These are phyloP conservation scores for Silene uniflora DNA, from an alignment of 148 eudicot species.

Conservation along the genomic window DNA sequence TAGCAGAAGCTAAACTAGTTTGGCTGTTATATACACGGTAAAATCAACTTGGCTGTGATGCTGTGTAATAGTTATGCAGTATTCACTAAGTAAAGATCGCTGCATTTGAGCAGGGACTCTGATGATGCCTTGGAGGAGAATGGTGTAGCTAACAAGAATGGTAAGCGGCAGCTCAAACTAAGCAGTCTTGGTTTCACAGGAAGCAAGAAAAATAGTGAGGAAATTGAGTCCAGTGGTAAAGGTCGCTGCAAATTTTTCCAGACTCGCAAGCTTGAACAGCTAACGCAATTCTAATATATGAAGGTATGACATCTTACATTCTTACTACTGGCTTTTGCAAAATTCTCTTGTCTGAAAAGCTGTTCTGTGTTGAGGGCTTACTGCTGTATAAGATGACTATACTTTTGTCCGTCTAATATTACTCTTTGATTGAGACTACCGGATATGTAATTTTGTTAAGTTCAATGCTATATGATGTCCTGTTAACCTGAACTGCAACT, in stretches of 20 bases:
- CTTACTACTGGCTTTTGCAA: not conserved
- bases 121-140: conserved; percentile 62
- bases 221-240: conserved; percentile 79
- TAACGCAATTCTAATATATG: conserved; percentile 47
- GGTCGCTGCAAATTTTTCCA: conserved; percentile 94
- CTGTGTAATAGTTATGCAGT: not conserved
- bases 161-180: conserved; percentile 66
- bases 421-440: not conserved
- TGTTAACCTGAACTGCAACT: not conserved
- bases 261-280: conserved; percentile 82
- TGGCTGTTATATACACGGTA: not conserved
- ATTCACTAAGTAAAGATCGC: not conserved
- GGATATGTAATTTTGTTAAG: not conserved
- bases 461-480: not conserved
- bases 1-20: too few relatives aligned
- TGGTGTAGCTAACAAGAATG: conserved; percentile 41
- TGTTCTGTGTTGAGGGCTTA: not conserved
- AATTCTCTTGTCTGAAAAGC: not conserved
- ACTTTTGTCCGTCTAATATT: not conserved
- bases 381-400: not conserved
- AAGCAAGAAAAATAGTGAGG: conserved; percentile 66
- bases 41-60: not conserved
- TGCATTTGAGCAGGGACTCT: conserved; percentile 53
- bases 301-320: conserved; percentile 13
- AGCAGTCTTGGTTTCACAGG: conserved; percentile 74